A percentile compares a stretch with the other conserved stretches of the same genome.
phyloP scores from a whole-genome alignment of 768 basidiomycete species.

The Lactarius pseudohatsudake region DNA sequence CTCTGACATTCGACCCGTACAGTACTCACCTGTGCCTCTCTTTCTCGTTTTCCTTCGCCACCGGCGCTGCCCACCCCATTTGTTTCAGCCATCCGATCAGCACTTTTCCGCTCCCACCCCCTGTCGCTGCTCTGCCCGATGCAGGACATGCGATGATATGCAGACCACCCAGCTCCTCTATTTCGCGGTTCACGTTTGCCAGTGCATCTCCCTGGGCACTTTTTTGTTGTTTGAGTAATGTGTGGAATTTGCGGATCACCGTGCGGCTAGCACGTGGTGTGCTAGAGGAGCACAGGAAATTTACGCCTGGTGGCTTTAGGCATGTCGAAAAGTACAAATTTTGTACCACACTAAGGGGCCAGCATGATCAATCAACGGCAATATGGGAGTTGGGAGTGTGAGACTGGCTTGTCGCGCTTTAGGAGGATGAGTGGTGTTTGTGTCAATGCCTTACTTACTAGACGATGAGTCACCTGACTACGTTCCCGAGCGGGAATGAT shows the following conservation, averaged over 20 bases:
- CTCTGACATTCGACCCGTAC: constrained; percentile 5
- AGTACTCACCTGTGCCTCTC: constrained; percentile 41
- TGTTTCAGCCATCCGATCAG: constrained; percentile 75
- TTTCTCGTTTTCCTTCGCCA: constrained; percentile 27
- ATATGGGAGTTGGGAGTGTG: neutral
- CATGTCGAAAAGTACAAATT: constrained; percentile 34
- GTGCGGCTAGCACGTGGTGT: constrained; percentile 63
- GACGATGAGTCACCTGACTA: no score
- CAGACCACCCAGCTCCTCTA: constrained; percentile 74
- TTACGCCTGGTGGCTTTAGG: constrained; percentile 47
- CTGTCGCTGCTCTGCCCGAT: constrained; percentile 78
- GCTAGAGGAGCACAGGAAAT: constrained; percentile 47
- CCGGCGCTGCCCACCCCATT: constrained; percentile 33
- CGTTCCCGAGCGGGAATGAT: no score
- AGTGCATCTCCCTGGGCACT: constrained; percentile 51
- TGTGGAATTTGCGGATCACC: constrained; percentile 78
- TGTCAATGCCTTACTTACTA: neutral
- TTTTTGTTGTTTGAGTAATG: constrained; percentile 67
- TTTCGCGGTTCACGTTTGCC: constrained; percentile 55
- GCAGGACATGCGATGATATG: constrained; percentile 81
- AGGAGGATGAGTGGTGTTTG: no score
- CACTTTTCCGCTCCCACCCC: constrained; percentile 81
- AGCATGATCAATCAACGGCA: constrained; percentile 1
- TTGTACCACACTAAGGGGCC: neutral
- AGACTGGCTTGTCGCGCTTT: neutral